Evolutionary conservation across 257 asterid genomes (phyloP), one percentile per base, ranked within the genome.

Genomic region (Coffea canephora): DNA sequence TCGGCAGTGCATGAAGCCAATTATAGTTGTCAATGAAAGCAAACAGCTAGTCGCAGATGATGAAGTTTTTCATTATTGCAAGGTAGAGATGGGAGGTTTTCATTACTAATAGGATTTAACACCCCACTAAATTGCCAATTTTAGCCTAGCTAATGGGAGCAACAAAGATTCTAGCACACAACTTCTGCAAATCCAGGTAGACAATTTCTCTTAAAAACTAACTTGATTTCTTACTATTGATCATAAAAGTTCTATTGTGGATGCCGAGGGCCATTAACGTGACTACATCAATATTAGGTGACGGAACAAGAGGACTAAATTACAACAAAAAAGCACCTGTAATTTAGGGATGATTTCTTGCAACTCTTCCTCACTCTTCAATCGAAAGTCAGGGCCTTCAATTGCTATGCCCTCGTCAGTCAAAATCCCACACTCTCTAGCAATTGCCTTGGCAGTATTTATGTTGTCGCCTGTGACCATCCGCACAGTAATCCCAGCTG

Each of bases 391-490:
- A 14, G 98, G 97, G 76, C 97, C 98, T 88, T 94, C 98, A 50
- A 91, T 92, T 31, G 97, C 97, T 79, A 91, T 81, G 25, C 97
- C 98, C 81, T 89, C 90, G 72, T 88, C 91, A 64, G 96, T 91
- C 73, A 92, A 79, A 82, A 94, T 94, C 74, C 98, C 98, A 85
- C 98, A 94, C 83, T 94, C 98, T 85, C 90, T 89, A 77, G 98
- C 98, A 82, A 94, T 92, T 15, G 98, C 98, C 88, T 89, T 94
- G 19, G 98, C 98, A 15, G 98, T 94, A 83, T 88, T 90, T 71
- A 94, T 92, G 83, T 94, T 94, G 80, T 94, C 98, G 52, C 98
- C 98, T 1, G 98, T 94, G 65, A 94, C 97, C 98, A 94, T 94
- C 76, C 98, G 82, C 78, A 94, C 98, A 48, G 76, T 82, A 77